Percentiles rank a stretch among this genome's conserved stretches.
These are phyloP conservation scores for Kurtzmaniella cleridarum DNA, from an alignment of 805 yeast genomes.

Conservation along the genomic window DNA sequence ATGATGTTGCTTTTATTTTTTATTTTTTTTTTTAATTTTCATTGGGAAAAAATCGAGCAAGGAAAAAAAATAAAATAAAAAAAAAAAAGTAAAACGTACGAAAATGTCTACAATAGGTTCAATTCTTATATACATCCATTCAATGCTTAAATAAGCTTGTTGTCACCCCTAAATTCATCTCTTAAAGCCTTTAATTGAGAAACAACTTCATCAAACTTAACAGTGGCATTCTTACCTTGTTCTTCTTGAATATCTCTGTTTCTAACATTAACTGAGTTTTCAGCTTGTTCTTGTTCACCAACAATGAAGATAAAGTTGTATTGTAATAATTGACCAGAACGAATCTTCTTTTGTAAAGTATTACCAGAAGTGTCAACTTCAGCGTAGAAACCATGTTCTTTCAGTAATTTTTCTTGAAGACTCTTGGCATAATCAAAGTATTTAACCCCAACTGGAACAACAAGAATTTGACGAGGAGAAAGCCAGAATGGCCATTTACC, in stretches of 20 bases:
- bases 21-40: no score
- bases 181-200: conserved; percentile 62
- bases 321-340: conserved; percentile 91
- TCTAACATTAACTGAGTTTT: conserved; percentile 85
- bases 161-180: conserved; percentile 71
- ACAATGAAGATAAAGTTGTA: conserved; percentile 95
- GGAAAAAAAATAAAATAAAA: not conserved
- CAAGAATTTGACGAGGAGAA: conserved; percentile 96
- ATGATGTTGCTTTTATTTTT: no score
- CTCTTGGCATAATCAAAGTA: conserved; percentile 85
- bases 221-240: conserved; percentile 88
- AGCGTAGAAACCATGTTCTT: conserved; percentile 76
- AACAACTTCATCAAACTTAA: conserved; percentile 66
- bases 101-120: no score
- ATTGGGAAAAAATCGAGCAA: no score
- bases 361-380: conserved; percentile 93
- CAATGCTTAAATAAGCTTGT: conserved; percentile 27
- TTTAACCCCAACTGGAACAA: conserved; percentile 95
- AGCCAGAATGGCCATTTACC: conserved; percentile 99
- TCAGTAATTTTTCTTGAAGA: conserved; percentile 59
- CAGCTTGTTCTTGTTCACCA: conserved; percentile 87
- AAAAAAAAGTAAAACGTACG: not conserved
- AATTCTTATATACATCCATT: not conserved
- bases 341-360: conserved; percentile 96
- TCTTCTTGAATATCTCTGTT: conserved; percentile 90